These are phyloP conservation scores for Euphrasia confusa DNA, from an alignment of 257 asterid genomes.

Conservation along the genomic window DNA sequence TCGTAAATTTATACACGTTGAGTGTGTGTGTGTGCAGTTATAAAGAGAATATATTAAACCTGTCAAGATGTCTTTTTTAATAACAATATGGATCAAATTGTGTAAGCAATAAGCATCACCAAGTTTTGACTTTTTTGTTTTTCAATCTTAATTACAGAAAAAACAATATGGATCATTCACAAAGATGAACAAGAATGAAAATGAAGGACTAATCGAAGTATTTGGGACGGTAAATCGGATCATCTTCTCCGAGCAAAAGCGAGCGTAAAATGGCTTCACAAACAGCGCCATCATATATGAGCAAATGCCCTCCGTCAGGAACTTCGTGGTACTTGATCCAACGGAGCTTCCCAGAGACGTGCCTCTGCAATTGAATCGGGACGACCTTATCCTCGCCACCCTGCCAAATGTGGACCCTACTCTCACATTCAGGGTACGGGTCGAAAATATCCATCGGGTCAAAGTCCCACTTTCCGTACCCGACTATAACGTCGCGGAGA, in stretches of 20 bases:
- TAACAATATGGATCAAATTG: too few relatives aligned
- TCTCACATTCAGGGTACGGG: conserved; percentile 44
- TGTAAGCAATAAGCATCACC: background rate
- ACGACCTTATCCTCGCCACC: conserved; percentile 49
- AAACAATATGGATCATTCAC: conserved; percentile 28
- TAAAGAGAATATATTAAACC: too few relatives aligned
- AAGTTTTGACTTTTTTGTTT: background rate
- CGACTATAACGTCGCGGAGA: conserved; percentile 68
- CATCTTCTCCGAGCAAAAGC: conserved; percentile 77
- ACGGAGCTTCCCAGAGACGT: conserved; percentile 53
- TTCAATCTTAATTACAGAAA: background rate
- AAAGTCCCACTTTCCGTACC: conserved; percentile 86
- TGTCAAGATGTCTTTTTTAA: too few relatives aligned
- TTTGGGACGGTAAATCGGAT: conserved; percentile 53
- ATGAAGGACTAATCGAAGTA: conserved; percentile 19
- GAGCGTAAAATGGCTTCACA: conserved; percentile 89
- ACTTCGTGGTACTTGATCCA: conserved; percentile 95
- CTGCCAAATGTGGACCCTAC: conserved; percentile 51
- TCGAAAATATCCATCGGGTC: conserved; percentile 64
- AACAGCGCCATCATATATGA: conserved; percentile 67
- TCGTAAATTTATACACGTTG: too few relatives aligned
- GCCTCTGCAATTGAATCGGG: conserved; percentile 61
- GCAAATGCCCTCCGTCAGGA: conserved; percentile 83
- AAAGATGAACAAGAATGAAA: conserved; percentile 30
- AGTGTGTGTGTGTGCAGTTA: too few relatives aligned